phyloP scores from a whole-genome alignment of 805 yeast species.

The Lipomyces oligophaga region DNA sequence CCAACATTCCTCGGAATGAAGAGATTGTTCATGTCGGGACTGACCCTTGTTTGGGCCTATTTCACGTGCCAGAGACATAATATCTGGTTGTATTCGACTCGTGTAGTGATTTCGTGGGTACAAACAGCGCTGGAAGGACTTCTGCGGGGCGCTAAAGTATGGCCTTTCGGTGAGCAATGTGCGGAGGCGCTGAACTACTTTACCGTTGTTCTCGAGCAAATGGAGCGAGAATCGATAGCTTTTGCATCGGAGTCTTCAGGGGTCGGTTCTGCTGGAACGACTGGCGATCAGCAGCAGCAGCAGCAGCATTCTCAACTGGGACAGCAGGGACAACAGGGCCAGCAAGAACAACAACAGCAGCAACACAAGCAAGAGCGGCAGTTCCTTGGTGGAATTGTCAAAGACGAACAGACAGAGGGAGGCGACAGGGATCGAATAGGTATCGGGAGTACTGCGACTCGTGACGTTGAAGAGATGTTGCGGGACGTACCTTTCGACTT shows the following conservation, averaged over 20 bases:
- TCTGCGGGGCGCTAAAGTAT: constrained; percentile 6
- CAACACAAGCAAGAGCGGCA: constrained; percentile 3
- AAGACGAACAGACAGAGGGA: too few relatives aligned
- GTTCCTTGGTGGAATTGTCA: neutral
- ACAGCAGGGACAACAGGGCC: neutral
- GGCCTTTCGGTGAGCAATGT: constrained; percentile 20
- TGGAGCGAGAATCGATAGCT: neutral
- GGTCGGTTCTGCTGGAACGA: constrained; percentile 1
- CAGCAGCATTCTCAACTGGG: neutral
- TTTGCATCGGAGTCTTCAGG: neutral
- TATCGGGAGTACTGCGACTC: too few relatives aligned
- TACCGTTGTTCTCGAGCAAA: constrained; percentile 1
- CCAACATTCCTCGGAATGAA: constrained; percentile 10
- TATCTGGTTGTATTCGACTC: constrained; percentile 2
- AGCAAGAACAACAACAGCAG: neutral
- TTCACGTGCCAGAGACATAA: constrained; percentile 4
- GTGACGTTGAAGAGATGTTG: neutral
- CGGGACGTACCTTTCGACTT: constrained; percentile 5
- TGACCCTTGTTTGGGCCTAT: constrained; percentile 23
- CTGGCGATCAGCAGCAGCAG: constrained; percentile 2
- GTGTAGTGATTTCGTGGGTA: constrained; percentile 2
- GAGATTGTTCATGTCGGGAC: constrained; percentile 18
- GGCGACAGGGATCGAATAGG: too few relatives aligned
- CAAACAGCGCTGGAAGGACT: constrained; percentile 6
- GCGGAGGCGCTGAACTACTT: constrained; percentile 12